A percentile compares a stretch with the other conserved stretches of the same genome.
phyloP scores from a whole-genome alignment of 305 asterid genomes.

The Fraxinus angustifolia region DNA sequence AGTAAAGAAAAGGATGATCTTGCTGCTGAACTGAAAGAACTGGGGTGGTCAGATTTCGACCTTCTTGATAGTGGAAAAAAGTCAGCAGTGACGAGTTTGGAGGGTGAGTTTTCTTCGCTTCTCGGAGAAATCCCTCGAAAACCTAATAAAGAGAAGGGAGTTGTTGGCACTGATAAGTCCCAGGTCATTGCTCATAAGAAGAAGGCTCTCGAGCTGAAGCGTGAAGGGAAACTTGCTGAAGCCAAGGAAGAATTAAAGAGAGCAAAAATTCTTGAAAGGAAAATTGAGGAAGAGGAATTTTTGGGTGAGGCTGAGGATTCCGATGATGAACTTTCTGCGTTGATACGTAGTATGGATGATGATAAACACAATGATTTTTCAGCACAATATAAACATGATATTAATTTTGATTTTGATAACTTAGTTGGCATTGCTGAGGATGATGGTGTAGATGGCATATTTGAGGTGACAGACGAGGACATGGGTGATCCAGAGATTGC shows the following conservation, averaged over 20 bases:
- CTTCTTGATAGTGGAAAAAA: conserved; percentile 55
- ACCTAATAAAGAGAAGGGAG: conserved; percentile 44
- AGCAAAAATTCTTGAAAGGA: conserved; percentile 83
- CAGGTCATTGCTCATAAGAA: conserved; percentile 78
- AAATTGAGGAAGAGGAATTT: conserved; percentile 93
- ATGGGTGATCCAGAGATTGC: conserved; percentile 82
- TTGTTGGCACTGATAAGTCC: conserved; percentile 49
- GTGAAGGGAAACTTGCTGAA: conserved; percentile 77
- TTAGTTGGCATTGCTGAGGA: conserved; percentile 44
- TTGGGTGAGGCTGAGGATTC: conserved; percentile 84
- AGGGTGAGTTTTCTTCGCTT: conserved; percentile 84
- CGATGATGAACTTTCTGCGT: conserved; percentile 77
- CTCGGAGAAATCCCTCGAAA: conserved; percentile 61
- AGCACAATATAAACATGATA: conserved; percentile 32
- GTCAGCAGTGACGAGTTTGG: conserved; percentile 56
- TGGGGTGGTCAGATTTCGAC: conserved; percentile 97
- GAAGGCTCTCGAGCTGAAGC: conserved; percentile 86
- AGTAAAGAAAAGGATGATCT: conserved; percentile 66
- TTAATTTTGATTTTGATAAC: conserved; percentile 49
- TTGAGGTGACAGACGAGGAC: conserved; percentile 74
- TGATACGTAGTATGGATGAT: conserved; percentile 58
- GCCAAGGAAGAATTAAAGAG: conserved; percentile 95
- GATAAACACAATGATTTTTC: conserved; percentile 51
- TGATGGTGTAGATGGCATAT: conserved; percentile 52
- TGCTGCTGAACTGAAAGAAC: conserved; percentile 75